Conservation (phyloP, 495 filamentous ascomycete species). For the Daldinia childiae region DNA sequence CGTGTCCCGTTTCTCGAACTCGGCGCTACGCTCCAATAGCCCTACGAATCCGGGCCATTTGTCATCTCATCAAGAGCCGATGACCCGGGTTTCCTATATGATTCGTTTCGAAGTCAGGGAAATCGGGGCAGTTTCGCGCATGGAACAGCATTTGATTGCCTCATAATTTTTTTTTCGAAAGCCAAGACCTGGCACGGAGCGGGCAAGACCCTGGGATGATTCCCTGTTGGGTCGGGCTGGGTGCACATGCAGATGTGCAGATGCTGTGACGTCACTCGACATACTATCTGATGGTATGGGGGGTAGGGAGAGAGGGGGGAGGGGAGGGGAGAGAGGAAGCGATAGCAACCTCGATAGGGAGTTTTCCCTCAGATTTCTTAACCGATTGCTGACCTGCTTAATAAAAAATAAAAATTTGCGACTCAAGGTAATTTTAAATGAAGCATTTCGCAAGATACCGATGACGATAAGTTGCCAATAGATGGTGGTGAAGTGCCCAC, state of each 20-base stretch:
- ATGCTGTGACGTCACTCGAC: conserved; percentile 41
- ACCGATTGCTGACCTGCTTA: not conserved
- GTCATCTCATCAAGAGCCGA: conserved; percentile 30
- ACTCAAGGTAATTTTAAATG: conserved; percentile 2
- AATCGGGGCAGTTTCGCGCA: conserved; percentile 14
- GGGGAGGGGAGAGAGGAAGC: not conserved
- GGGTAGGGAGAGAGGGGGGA: conserved; percentile 1
- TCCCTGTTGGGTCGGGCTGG: conserved; percentile 36
- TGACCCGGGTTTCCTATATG: conserved; percentile 25
- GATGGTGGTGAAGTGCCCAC: not conserved
- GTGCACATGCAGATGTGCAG: conserved; percentile 44
- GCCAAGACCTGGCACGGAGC: conserved; percentile 25
- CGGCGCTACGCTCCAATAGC: conserved; percentile 30
- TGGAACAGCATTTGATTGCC: conserved; percentile 16
- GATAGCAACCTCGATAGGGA: conserved; percentile 27
- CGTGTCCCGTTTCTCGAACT: conserved; percentile 33
- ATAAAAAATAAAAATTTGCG: conserved; percentile 2
- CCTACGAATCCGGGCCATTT: conserved; percentile 35
- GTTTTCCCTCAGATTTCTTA: not conserved
- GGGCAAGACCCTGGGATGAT: conserved; percentile 21
- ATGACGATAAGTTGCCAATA: conserved; percentile 22
- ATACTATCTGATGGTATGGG: conserved; percentile 8
- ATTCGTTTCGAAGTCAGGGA: not conserved
- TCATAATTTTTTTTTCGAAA: conserved; percentile 17
- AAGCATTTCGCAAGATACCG: conserved; percentile 19